Base-by-base conservation (phyloP, 306 rosid genomes). In the Adenanthera pavonina region DNA sequence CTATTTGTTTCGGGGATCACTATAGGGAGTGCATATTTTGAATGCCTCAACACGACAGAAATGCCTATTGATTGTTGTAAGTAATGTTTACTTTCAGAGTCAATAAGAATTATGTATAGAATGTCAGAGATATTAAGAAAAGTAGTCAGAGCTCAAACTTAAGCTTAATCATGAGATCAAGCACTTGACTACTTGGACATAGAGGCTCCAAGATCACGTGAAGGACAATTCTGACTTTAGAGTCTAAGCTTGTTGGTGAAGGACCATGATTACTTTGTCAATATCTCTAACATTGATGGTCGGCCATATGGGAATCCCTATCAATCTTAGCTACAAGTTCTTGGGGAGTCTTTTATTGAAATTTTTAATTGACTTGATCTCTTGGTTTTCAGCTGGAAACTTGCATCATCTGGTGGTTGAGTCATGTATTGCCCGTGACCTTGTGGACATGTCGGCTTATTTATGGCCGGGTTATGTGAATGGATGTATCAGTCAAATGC, bases 401-500 rank as follows among this genome's bases (percentile, higher is more conserved):
- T 72, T 91, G 91, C 87, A 84, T 60, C 92, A 91, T 83, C 79
- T 91, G 89, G 85, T 91, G 68, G 95, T 91, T 76, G 99, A 95
- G 90, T 95, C 95, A 81, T 91, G 90, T 78, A 89, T 89, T 81
- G 89, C 92, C 49, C 87, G 89, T 74, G 84, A 86, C 78, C 88
- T 91, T 33, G 83, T 91, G 51, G 99, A 93, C 75, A 91, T 93
- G 25, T 87, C 96, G 41, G 97, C 94, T 65, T 95, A 93, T 83
- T 84, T 83, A 82, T 89, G 95, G 95, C 90, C 90, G 20, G 92
- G 92, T 48, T 91, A 87, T 83, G 89, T 87, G 72, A 87, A 84
- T 56, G 92, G 92, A 60, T 48, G 82, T 57, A 75, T 91, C 40
- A 84, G 51, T 76, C 92, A 91, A 88, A 76, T 86, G 60, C 95